Evolutionary conservation across 2,329 filamentous ascomycete species (phyloP), one percentile per base, ranked within the genome.

Genomic region (Nemania serpens): DNA sequence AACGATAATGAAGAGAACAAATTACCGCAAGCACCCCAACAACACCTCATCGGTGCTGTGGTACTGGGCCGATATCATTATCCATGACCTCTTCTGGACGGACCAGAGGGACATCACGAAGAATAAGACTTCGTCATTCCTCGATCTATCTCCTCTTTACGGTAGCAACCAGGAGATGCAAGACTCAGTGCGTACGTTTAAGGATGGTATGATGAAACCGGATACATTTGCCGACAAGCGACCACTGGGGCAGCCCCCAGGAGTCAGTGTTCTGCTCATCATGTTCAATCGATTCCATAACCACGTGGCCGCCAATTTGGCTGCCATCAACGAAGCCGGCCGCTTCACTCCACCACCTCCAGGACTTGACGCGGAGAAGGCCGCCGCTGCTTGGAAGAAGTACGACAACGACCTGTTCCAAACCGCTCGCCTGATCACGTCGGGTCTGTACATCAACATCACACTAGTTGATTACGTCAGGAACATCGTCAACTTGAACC

Each of bases 271-370:
- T 4, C 70, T 93, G 2, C 76, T 93, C 29, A 82, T 93, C 74
- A 91, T 93, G 89, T 88, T 92, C 76, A 89, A 89, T 69, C 84
- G 88, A 22, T 96, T 96, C 76, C 94, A 97, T 76, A 97, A 98
- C 76, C 84, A 95, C 66, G 86, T 93, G 0, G 93, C 91, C 1
- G 84, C 87, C 55, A 89, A 94, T 62, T 79, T 97, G 17, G 90
- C 90, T 0, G 78, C 83, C n/a, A 94, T 97, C 75, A 97, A 97
- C 69, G 93, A 97, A 69, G 85, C 86, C 46, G 88, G 87, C 15
- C 85, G 91, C 20, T 97, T 97, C 75, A 84, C 82, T 0, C 88
- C 86, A 61, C 91, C 91, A 0, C 70, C 78, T 0, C 75, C 79
- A 0, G 65, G 76, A 0, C 77, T 85, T 0, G 69, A 77, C 0